Evolutionary conservation across 768 basidiomycete genomes (phyloP), one percentile per base, ranked within the genome.

Genomic region (Termitomyces titanicus): DNA sequence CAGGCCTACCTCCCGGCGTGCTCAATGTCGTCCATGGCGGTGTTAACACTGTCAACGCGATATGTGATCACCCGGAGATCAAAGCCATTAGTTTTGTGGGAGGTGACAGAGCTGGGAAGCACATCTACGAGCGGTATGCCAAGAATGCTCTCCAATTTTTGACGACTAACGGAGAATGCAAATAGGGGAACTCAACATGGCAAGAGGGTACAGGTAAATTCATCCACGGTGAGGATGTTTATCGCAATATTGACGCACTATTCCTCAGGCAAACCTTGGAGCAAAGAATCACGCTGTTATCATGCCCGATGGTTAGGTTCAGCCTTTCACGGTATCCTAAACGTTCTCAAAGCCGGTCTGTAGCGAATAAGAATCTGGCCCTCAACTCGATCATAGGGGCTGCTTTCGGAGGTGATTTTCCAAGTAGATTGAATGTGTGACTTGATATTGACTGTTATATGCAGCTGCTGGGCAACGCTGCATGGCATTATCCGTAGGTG

Each of bases 81-180:
- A 94, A 85, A 66, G 96, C 96, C 4, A 94, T 98, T 66, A 93
- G 92, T 59, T 98, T 99, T 65, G 96, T 99, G 8, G 96, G 96
- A 15, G 92, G 93, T 25, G 92, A 99, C 69, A 79, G 80, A 25
- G 96, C 96, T 3, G 96, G 96, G 33, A 88, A 84, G 62, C 93
- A 98, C 63, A 99, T 99, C 56, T 98, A 93, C 64, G 84, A 95
- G 63, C 79, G 93, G 89, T 82, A 61, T 60, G 68, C 58, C 4
- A n/a, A 37, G 5, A n/a, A 13, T 34, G 11, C 10, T 37, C 0
- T 12, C 25, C 20, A 7, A 7, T n/a, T 12, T 37, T 48, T 53
- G 43, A 12, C 27, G 11, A 43, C 25, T 64, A 22, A 61, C 48
- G 24, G 48, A 51, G 15, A 47, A 49, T 25, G 50, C n/a, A n/a